Evolutionary conservation across 768 basidiomycete species (phyloP), one percentile per base, ranked within the genome.

Genomic region (Trametes sanguinea): DNA sequence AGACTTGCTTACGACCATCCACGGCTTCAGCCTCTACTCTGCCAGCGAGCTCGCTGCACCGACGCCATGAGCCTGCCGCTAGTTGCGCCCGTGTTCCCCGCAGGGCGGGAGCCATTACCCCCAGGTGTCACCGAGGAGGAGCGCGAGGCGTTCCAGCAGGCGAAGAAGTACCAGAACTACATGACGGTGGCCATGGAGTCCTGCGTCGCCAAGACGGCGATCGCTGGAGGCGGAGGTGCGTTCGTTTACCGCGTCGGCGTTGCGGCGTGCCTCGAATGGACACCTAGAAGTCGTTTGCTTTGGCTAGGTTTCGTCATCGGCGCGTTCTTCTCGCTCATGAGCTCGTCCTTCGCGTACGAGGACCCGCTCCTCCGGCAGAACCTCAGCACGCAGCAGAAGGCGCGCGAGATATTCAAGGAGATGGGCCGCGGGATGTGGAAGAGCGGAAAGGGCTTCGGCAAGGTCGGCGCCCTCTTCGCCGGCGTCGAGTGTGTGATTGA

Each of bases 301-400:
- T 66, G 52, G 39, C 42, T 61, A 97, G 95, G 95, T 50, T 87
- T 98, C 67, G 95, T 84, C 10, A 83, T 97, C 45, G 96, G 96
- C 61, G 95, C 89, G 35, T 95, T 98, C 81, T 93, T 98, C 78
- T 94, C 94, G 1, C 82, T 98, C 61, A 98, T 98, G 96, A 93
- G 92, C 37, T 81, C 94, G 17, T 93, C 94, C 32, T 95, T 98
- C 73, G 89, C 90, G 37, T 96, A 97, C 72, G 96, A 98, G 74
- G 95, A 98, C 73, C 95, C 95, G 10, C 77, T 93, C 47, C 81
- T 92, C 39, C 86, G 91, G 35, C 78, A 85, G 51, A 82, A 78
- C 11, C 69, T 87, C 76, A 85, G 76, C 62, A 84, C 84, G 47
- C 79, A 81, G 27, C 90, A 95, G 73, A 95, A 95, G 69, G 90